Evolutionary conservation across 1,284 basidiomycete genomes (phyloP).

Genomic region (Wallemia ichthyophaga): DNA sequence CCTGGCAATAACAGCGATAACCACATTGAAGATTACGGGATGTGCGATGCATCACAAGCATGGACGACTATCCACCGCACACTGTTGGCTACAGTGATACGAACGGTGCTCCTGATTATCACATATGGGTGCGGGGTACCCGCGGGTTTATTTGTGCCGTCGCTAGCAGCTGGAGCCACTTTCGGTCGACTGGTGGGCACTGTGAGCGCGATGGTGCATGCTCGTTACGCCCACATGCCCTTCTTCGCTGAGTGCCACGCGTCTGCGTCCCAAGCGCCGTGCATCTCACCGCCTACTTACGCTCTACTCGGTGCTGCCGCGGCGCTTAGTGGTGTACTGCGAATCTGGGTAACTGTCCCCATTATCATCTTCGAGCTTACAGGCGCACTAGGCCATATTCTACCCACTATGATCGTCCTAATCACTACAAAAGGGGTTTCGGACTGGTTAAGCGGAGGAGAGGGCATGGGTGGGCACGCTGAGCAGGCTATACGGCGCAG

Average conservation of each 20-base stretch:
- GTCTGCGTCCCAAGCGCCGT: no score
- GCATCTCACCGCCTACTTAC: conserved; percentile 94
- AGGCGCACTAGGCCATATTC: conserved; percentile 82
- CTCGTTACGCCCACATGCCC: conserved; percentile 20
- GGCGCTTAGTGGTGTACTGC: conserved; percentile 57
- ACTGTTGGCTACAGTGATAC: conserved; percentile 63
- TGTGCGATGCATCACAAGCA: conserved; percentile 82
- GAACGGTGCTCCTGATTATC: conserved; percentile 57
- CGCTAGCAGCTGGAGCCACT: conserved; percentile 86
- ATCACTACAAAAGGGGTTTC: conserved; percentile 89
- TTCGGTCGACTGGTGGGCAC: conserved; percentile 92
- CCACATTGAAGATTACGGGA: conserved; percentile 45
- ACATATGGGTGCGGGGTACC: conserved; percentile 94
- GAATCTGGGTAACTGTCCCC: conserved; percentile 88
- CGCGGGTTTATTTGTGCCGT: conserved; percentile 87
- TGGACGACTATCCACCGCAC: conserved; percentile 79
- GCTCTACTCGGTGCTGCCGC: conserved; percentile 71
- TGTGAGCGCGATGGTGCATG: conserved; percentile 67
- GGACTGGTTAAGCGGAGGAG: conserved; percentile 50
- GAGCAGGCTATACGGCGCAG: conserved; percentile 95
- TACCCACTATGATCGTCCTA: conserved; percentile 95
- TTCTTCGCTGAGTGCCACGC: conserved; percentile 73
- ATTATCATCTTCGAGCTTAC: conserved; percentile 99
- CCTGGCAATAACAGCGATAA: no score
- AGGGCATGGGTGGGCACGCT: conserved; percentile 74